A percentile compares a stretch with the other conserved stretches of the same genome.
phyloP scores from a whole-genome alignment of 176 grass and related monocot genomes.

The Aegilops speltoides region DNA sequence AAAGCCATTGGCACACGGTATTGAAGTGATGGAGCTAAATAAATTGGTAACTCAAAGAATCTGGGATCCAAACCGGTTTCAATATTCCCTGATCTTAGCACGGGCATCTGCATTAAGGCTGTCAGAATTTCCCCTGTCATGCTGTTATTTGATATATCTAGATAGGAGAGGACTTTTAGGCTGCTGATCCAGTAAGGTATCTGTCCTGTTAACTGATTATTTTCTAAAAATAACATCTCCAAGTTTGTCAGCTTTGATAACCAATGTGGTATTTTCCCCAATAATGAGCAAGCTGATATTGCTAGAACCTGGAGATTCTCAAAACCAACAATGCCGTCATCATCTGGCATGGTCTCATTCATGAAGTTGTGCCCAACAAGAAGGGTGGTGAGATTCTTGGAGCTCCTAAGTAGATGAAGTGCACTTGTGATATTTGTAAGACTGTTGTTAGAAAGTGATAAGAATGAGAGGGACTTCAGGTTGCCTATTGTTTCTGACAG shows the following conservation, averaged over 20 bases:
- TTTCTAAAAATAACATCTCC: background rate
- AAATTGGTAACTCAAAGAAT: slow-evolving; percentile 17
- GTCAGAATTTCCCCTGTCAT: slow-evolving; percentile 4
- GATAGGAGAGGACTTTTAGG: background rate
- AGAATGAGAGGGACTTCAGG: background rate
- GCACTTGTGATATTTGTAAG: slow-evolving; percentile 12
- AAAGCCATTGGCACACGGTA: background rate
- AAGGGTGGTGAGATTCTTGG: background rate
- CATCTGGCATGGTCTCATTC: background rate
- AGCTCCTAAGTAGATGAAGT: slow-evolving; percentile 12
- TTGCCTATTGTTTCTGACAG: background rate
- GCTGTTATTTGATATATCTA: slow-evolving; percentile 15
- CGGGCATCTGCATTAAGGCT: background rate
- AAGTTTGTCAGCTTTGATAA: slow-evolving; percentile 30
- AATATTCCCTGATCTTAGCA: background rate
- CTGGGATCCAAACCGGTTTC: background rate
- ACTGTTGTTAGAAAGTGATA: background rate
- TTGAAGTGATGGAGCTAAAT: background rate
- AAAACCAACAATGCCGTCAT: background rate
- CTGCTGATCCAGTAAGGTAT: slow-evolving; percentile 26
- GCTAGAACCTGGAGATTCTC: background rate
- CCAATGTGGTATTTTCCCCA: slow-evolving; percentile 31
- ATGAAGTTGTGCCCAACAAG: background rate
- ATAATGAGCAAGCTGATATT: rapidly evolving
- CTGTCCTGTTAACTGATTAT: slow-evolving; percentile 8